Evolutionary conservation across 768 basidiomycete genomes (phyloP).

Genomic region (Macrolepiota dolichaula): DNA sequence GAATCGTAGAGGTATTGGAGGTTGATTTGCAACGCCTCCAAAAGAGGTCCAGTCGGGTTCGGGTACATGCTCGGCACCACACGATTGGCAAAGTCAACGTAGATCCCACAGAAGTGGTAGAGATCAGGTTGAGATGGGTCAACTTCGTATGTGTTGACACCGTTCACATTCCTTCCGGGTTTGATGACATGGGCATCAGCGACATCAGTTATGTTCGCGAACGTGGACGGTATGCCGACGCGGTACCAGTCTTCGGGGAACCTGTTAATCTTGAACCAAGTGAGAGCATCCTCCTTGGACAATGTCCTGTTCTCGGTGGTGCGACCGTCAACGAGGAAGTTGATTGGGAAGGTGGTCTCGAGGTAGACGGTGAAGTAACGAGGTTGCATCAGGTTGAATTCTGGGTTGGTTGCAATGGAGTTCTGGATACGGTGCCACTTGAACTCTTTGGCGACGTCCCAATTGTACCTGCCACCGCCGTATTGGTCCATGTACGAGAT

Average conservation of each 20-base stretch:
- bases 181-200: constrained; percentile 9
- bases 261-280: constrained; percentile 16
- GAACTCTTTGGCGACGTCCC: constrained; percentile 14
- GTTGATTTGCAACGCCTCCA: constrained; percentile 9
- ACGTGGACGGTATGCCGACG: constrained; percentile 1
- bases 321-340: no score
- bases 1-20: neutral
- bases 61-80: constrained; percentile 14
- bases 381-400: no score
- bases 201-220: no score
- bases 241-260: constrained; percentile 16
- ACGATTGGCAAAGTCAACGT: no score
- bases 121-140: constrained; percentile 11
- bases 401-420: constrained; percentile 16
- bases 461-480: constrained; percentile 18
- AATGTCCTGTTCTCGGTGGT: constrained; percentile 6
- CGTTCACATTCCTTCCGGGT: constrained; percentile 14
- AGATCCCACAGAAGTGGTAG: constrained; percentile 9
- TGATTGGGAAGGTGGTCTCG: no score
- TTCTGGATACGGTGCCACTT: constrained; percentile 14
- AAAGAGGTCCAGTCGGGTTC: constrained; percentile 12
- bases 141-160: constrained; percentile 14
- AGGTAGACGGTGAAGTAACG: no score
- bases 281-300: constrained; percentile 11
- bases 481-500: constrained; percentile 14